Base-by-base conservation (phyloP, 352 stramenopile genomes). In the Phytophthora quininea region DNA sequence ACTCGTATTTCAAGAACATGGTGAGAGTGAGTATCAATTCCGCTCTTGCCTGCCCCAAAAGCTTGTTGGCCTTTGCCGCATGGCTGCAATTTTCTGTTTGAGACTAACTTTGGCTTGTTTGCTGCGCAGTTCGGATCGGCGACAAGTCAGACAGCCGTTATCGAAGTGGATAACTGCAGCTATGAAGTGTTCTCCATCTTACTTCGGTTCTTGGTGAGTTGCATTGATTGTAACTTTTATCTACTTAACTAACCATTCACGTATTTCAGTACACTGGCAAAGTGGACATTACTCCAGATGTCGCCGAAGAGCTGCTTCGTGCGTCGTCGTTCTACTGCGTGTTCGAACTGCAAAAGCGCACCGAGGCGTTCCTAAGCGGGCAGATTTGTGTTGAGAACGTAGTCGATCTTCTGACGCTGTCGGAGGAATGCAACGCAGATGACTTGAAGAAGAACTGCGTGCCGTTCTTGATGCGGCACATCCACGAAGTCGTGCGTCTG, bases 1-100 rank as follows among this genome's bases (percentile, higher is more conserved):
- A 96, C 62, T 90, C 89, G 62, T 96, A 95, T 71, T 96, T 96
- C 82, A 96, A 96, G 80, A 92, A 92, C 71, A 89, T 95, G 86
- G 89, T 96, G 82, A 84, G 80, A 83, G 86, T 93, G 74, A 91
- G 82, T 89, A 73, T 69, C 60, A 54, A 56, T 62, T 70, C n/a
- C 61, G 69, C 68, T 27, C 37, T 33, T 64, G 33, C 58, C 33
- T 73, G 40, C 35, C 24, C 19, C 42, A 52, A 11, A 48, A 11
- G 27, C 11, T 31, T 12, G 3, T 59, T 54, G 35, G 19, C 19
- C 19, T 27, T 56, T 33, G 30, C 19, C 3, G 10, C 58, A 45
- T 45, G 32, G n/a, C 24, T 24, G 15, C 4, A 24, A 29, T 3
- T n/a, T 55, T 3, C 6, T 42, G n/a, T 14, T 35, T 47, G 6